phyloP scores from a whole-genome alignment of 129 eudicot genomes.

The Chrysanthemum makinoi region DNA sequence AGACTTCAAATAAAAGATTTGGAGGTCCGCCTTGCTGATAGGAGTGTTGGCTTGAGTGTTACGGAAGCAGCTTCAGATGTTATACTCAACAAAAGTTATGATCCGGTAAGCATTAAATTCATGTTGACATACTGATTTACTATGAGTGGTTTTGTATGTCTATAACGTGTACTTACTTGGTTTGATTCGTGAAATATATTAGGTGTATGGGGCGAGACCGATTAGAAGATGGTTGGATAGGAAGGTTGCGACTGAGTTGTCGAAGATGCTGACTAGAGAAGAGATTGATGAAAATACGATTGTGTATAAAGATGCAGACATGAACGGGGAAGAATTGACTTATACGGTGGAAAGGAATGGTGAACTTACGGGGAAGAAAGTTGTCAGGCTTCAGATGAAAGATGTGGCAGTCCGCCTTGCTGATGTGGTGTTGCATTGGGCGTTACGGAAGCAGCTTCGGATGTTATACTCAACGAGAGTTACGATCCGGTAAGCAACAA shows the following conservation, averaged over 20 bases:
- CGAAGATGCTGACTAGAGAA: slow-evolving; percentile 70
- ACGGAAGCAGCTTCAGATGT: slow-evolving; percentile 83
- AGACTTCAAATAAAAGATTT: slow-evolving; percentile 80
- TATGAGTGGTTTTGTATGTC: background rate
- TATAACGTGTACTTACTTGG: background rate
- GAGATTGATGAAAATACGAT: slow-evolving; percentile 92
- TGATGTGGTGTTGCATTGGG: slow-evolving; percentile 90
- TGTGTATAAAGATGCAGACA: slow-evolving; percentile 69
- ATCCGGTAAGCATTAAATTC: slow-evolving; percentile 56
- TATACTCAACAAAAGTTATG: slow-evolving; percentile 77
- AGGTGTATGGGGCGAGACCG: slow-evolving; percentile 97
- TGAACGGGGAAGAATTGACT: slow-evolving; percentile 40
- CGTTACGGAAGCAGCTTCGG: slow-evolving; percentile 84
- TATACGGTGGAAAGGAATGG: slow-evolving; percentile 90
- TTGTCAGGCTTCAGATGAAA: slow-evolving; percentile 74
- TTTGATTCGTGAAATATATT: background rate
- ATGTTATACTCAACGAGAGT: slow-evolving; percentile 70
- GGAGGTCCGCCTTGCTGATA: slow-evolving; percentile 76
- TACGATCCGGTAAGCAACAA: slow-evolving; percentile 78
- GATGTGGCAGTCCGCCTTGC: slow-evolving; percentile 87
- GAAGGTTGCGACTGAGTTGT: slow-evolving; percentile 77
- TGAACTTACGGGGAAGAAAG: slow-evolving; percentile 55
- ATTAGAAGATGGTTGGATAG: slow-evolving; percentile 94
- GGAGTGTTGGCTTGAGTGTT: slow-evolving; percentile 83
- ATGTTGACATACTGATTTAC: background rate